These are phyloP conservation scores for Rauvolfia tetraphylla DNA, from an alignment of 257 asterid genomes.

Conservation along the genomic window DNA sequence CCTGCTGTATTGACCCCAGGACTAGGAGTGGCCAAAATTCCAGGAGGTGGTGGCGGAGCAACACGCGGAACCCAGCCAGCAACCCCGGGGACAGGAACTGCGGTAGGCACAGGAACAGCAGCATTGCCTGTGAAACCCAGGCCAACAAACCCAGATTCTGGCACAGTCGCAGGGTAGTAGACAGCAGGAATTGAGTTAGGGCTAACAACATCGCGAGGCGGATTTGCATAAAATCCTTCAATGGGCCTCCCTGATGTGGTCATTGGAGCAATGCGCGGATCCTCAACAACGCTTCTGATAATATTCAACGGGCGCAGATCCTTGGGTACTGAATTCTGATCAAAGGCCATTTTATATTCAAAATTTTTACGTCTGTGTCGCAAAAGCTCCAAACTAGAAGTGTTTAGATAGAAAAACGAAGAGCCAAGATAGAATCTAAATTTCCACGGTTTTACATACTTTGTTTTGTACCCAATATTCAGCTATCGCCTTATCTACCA, in stretches of 20 bases:
- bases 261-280: conserved; percentile 56
- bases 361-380: neutral
- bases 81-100: conserved; percentile 34
- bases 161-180: conserved; percentile 49
- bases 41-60: conserved; percentile 38
- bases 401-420: neutral
- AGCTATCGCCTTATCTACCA: neutral
- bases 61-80: conserved; percentile 65
- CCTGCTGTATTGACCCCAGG: conserved; percentile 32
- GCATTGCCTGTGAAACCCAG: conserved; percentile 43
- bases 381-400: conserved; percentile 12
- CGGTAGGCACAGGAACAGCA: conserved; percentile 3
- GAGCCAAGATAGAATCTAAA: neutral
- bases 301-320: conserved; percentile 76
- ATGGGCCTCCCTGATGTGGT: conserved; percentile 54
- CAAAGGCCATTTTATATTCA: conserved; percentile 59
- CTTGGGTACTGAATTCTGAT: conserved; percentile 66
- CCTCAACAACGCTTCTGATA: conserved; percentile 50
- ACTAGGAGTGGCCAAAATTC: conserved; percentile 29
- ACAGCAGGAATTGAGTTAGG: conserved; percentile 48
- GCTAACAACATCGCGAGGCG: conserved; percentile 46
- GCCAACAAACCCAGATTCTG: conserved; percentile 54
- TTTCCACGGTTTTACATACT: neutral
- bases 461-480: neutral
- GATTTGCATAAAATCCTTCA: conserved; percentile 60